A percentile compares a stretch with the other conserved stretches of the same genome.
These are phyloP conservation scores for Termitomyces sp. DNA, from an alignment of 1,284 basidiomycete genomes.

Conservation along the genomic window DNA sequence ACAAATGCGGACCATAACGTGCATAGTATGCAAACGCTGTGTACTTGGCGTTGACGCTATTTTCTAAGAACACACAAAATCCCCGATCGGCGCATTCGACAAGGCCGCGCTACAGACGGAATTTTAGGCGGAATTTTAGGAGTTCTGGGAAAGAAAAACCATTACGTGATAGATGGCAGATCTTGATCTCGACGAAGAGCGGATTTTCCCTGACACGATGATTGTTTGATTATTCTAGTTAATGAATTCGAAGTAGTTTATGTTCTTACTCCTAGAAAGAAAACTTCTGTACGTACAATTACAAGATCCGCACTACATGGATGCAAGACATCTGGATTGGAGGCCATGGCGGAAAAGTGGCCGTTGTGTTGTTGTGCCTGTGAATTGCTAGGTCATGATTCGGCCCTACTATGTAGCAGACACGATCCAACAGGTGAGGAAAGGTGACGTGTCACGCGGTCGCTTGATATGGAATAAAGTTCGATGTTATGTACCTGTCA, in stretches of 20 bases:
- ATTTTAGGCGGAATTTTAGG: too few species aligned
- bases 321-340: not conserved
- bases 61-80: not conserved
- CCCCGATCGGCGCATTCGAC: not conserved
- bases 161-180: not conserved
- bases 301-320: not conserved
- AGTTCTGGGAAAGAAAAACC: not conserved
- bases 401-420: not conserved
- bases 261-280: not conserved
- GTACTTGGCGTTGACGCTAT: not conserved
- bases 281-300: not conserved
- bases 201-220: not conserved
- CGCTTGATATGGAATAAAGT: not conserved
- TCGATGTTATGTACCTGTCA: not conserved
- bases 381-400: not conserved
- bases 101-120: not conserved
- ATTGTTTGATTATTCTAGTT: not conserved
- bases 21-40: not conserved
- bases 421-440: not conserved
- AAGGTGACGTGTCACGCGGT: not conserved
- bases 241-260: not conserved
- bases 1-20: too few species aligned
- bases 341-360: not conserved
- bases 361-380: not conserved
- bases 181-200: not conserved